Evolutionary conservation across 345 rosid genomes (phyloP).

Genomic region (Raphanus sativus): DNA sequence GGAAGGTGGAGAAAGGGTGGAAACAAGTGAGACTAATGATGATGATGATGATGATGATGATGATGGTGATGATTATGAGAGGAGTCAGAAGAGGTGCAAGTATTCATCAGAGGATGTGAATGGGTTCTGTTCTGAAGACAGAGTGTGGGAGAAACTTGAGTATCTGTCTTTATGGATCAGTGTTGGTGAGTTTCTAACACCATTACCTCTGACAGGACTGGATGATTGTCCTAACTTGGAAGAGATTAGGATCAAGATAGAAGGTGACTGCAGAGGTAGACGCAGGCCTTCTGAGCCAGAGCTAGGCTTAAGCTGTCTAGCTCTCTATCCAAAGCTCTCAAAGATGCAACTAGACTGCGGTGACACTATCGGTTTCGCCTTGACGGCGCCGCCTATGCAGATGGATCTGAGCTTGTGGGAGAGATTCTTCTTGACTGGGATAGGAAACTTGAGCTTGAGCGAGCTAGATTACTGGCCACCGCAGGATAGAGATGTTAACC

Average conservation of each 20-base stretch:
- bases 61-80: conserved; percentile 25
- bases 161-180: conserved; percentile 77
- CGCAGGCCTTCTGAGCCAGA: conserved; percentile 52
- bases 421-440: conserved; percentile 75
- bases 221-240: conserved; percentile 80
- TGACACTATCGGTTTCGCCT: conserved; percentile 61
- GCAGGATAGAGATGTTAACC: conserved; percentile 83
- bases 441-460: conserved; percentile 52
- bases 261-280: conserved; percentile 81
- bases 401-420: conserved; percentile 93
- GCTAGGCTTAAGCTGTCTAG: conserved; percentile 68
- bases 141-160: conserved; percentile 71
- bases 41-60: conserved; percentile 14
- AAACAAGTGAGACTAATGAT: conserved; percentile 1
- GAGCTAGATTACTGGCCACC: conserved; percentile 96
- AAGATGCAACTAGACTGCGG: conserved; percentile 82
- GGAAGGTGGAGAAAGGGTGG: not conserved
- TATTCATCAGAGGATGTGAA: conserved; percentile 41
- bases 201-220: conserved; percentile 56
- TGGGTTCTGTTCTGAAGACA: conserved; percentile 43
- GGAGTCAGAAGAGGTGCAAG: conserved; percentile 52
- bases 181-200: conserved; percentile 65
- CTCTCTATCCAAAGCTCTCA: conserved; percentile 55
- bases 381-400: conserved; percentile 80
- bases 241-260: conserved; percentile 78